phyloP scores from a whole-genome alignment of 108 stramenopile genomes.

The Cyclotella atomus region DNA sequence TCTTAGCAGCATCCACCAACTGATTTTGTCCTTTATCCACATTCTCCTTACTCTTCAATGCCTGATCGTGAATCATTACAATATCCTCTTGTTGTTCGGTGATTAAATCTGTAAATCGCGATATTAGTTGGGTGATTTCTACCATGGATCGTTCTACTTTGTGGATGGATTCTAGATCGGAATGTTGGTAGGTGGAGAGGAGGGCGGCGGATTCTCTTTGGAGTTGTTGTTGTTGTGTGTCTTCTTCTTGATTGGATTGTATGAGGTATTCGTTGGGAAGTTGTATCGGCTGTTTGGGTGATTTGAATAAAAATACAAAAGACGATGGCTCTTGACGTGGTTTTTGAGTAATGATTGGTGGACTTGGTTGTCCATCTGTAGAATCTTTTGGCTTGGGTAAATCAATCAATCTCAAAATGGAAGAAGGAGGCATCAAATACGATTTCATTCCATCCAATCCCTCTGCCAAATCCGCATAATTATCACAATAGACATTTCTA shows the following conservation, averaged over 20 bases:
- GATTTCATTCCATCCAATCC: slow-evolving; percentile 2
- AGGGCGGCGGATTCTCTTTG: slow-evolving; percentile 71
- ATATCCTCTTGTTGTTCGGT: slow-evolving; percentile 84
- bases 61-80: slow-evolving; percentile 66
- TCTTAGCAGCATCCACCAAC: slow-evolving; percentile 74
- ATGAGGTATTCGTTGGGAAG: slow-evolving; percentile 1
- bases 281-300: slow-evolving; percentile 1
- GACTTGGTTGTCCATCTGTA: neutral
- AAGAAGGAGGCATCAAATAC: slow-evolving; percentile 26
- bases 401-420: slow-evolving; percentile 30
- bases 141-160: slow-evolving; percentile 80
- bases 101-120: slow-evolving; percentile 80
- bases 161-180: slow-evolving; percentile 79
- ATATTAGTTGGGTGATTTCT: slow-evolving; percentile 79
- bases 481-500: slow-evolving; percentile 27
- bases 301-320: neutral
- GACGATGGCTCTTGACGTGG: neutral
- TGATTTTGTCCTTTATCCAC: slow-evolving; percentile 81
- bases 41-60: slow-evolving; percentile 74
- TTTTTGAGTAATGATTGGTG: neutral
- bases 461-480: neutral
- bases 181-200: slow-evolving; percentile 59
- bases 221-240: slow-evolving; percentile 50
- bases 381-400: neutral
- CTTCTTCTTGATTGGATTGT: slow-evolving; percentile 36